A percentile compares a stretch with the other conserved stretches of the same genome.
phyloP scores from a whole-genome alignment of 495 filamentous ascomycete genomes.

The Penicillium canariense region DNA sequence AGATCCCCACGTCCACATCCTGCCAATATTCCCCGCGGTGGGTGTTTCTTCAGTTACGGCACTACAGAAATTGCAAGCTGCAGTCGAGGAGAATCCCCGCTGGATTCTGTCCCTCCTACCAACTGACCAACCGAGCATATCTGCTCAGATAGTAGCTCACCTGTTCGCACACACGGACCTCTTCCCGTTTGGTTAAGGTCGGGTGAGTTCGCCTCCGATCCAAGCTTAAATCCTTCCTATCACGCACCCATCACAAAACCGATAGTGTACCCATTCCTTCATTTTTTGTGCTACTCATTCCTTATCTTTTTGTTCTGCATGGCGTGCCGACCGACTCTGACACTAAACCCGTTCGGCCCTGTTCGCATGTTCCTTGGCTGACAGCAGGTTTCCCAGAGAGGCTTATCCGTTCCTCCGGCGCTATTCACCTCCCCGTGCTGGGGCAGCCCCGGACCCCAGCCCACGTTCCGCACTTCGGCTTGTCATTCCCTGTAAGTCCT shows the following conservation, averaged over 20 bases:
- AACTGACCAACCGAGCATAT: background rate
- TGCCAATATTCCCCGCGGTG: background rate
- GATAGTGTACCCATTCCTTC: background rate
- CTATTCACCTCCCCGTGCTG: constrained; percentile 18
- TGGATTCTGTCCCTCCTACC: background rate
- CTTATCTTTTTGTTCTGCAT: background rate
- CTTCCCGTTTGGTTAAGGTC: constrained; percentile 4
- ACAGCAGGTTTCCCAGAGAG: constrained; percentile 17
- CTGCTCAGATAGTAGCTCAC: constrained; percentile 1
- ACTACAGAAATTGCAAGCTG: background rate
- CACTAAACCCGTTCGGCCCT: background rate
- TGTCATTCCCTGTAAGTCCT: constrained; percentile 22
- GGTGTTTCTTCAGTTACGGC: background rate
- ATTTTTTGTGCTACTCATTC: background rate
- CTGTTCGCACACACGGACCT: constrained; percentile 2
- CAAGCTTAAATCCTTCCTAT: background rate
- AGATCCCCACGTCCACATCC: background rate
- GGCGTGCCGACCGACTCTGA: background rate
- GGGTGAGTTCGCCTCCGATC: constrained; percentile 9
- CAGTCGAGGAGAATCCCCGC: background rate
- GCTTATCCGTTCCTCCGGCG: constrained; percentile 43
- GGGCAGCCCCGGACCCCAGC: constrained; percentile 15
- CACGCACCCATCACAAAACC: background rate
- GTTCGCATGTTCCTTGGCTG: constrained; percentile 7
- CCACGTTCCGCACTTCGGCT: constrained; percentile 18